Percentiles rank a stretch among this genome's conserved stretches.
Evolutionary conservation across 2,329 filamentous ascomycete genomes (phyloP).

Genomic region (Ascochyta rabiei): DNA sequence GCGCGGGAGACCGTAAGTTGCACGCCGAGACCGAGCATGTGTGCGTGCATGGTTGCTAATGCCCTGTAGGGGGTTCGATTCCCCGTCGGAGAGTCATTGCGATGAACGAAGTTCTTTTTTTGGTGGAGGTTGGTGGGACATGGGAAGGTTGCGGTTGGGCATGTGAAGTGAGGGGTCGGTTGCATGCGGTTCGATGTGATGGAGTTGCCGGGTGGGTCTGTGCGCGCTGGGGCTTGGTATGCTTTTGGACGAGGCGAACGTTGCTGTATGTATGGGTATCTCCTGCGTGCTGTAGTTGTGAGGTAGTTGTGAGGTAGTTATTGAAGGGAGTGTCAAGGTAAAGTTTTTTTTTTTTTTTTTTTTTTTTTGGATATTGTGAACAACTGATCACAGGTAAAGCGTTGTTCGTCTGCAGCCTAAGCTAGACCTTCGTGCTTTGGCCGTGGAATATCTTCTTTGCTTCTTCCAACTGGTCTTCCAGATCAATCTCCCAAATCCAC

Average conservation of each 20-base stretch:
- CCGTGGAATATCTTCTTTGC: constrained; percentile 36
- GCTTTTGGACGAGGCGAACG: background rate
- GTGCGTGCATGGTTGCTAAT: background rate
- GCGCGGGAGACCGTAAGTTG: constrained; percentile 24
- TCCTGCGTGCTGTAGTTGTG: too few species aligned
- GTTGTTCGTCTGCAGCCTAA: background rate
- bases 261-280: too few species aligned
- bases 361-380: too few species aligned
- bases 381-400: too few species aligned
- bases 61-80: constrained; percentile 17
- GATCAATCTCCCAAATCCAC: constrained; percentile 52
- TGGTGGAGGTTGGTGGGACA: too few species aligned
- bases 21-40: background rate
- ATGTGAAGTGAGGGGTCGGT: background rate
- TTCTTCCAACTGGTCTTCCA: constrained; percentile 42
- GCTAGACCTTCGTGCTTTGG: constrained; percentile 12
- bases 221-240: background rate
- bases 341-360: too few species aligned
- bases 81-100: constrained; percentile 21
- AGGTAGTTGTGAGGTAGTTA: too few species aligned
- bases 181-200: background rate
- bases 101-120: background rate
- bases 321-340: too few species aligned
- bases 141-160: background rate
- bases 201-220: background rate